phyloP scores from a whole-genome alignment of 495 filamentous ascomycete species.

The Trichoderma orchidacearum region DNA sequence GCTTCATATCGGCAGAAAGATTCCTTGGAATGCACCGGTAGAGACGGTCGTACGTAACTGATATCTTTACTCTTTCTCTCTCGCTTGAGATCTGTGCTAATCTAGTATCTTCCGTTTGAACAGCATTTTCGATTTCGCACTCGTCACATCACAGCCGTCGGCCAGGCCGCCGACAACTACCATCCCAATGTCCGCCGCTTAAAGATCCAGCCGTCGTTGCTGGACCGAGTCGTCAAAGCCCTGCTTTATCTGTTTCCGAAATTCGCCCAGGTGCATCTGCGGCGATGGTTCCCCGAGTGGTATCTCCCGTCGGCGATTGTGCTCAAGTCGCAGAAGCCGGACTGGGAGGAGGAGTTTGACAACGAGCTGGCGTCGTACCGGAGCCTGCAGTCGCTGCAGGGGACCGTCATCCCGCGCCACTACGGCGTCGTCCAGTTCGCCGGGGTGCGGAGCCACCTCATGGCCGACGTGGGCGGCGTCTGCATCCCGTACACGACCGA shows the following conservation, averaged over 20 bases:
- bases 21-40: not conserved
- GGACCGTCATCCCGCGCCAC: not conserved
- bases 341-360: not conserved
- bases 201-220: not conserved
- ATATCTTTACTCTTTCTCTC: not conserved
- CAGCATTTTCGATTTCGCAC: not conserved
- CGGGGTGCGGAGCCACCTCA: not conserved
- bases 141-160: not conserved
- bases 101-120: not conserved
- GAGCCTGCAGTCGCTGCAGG: conserved; percentile 1
- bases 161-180: not conserved
- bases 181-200: not conserved
- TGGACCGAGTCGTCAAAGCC: not conserved
- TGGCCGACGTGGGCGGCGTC: not conserved
- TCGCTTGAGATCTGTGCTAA: not conserved
- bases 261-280: not conserved
- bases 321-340: conserved; percentile 1
- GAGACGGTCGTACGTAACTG: not conserved
- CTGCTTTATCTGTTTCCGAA: not conserved
- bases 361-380: conserved; percentile 2
- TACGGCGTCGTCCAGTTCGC: not conserved
- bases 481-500: not conserved
- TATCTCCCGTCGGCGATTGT: conserved; percentile 2
- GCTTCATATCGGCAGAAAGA: not conserved
- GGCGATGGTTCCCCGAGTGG: conserved; percentile 2